These are phyloP conservation scores for Perkinsus marinus DNA, from an alignment of 169 alveolate species.

Conservation along the genomic window DNA sequence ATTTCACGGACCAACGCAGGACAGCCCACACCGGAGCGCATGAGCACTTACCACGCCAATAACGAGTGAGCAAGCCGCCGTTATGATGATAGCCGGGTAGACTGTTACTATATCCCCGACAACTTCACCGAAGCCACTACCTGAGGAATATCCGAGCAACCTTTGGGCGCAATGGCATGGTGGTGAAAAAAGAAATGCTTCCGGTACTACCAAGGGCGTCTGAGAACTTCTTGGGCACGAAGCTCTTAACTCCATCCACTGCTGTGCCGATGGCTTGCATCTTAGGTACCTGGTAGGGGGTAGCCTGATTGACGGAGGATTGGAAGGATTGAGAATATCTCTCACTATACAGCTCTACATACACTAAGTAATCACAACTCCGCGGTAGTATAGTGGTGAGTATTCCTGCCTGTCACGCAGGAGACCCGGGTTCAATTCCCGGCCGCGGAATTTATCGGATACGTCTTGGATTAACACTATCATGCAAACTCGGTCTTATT, in stretches of 20 bases:
- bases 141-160: background rate
- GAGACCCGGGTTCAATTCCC: background rate
- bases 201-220: background rate
- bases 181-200: background rate
- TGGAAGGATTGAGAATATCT: background rate
- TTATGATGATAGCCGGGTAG: background rate
- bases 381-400: background rate
- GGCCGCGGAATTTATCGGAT: background rate
- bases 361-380: background rate
- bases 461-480: too few relatives aligned
- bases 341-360: too few relatives aligned
- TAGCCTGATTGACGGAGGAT: too few relatives aligned
- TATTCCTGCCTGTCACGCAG: background rate
- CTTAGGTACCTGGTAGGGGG: background rate
- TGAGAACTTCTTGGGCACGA: background rate
- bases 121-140: background rate
- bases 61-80: background rate
- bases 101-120: background rate
- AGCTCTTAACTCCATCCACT: background rate
- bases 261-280: background rate
- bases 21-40: background rate
- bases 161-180: too few relatives aligned
- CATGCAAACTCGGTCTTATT: too few relatives aligned
- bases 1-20: background rate
- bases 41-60: background rate